These are phyloP conservation scores for Phytophthora podocarpi DNA, from an alignment of 352 stramenopile species.

Conservation along the genomic window DNA sequence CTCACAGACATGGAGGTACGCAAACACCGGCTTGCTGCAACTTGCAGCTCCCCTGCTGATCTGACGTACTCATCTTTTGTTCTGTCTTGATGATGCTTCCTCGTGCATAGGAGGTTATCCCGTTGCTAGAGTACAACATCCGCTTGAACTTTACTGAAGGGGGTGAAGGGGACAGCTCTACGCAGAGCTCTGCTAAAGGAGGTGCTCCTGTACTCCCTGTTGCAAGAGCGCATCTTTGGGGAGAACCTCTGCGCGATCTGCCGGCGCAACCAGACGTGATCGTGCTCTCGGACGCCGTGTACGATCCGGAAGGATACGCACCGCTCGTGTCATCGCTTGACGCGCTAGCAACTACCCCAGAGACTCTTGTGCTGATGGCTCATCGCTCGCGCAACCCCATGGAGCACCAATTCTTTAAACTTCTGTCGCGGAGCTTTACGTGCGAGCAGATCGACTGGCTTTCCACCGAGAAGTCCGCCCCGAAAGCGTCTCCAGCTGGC, in stretches of 20 bases:
- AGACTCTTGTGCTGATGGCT: conserved; percentile 73
- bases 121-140: conserved; percentile 82
- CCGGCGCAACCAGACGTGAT: conserved; percentile 60
- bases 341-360: conserved; percentile 34
- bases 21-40: conserved; percentile 17
- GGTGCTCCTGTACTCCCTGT: conserved; percentile 11
- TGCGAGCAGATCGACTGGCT: conserved; percentile 57
- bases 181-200: conserved; percentile 20
- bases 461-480: conserved; percentile 22
- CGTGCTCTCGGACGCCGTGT: conserved; percentile 82
- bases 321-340: conserved; percentile 67
- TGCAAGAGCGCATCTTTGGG: conserved; percentile 64
- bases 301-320: conserved; percentile 75
- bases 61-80: conserved; percentile 19
- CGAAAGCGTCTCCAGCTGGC: conserved; percentile 15
- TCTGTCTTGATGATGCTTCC: conserved; percentile 14
- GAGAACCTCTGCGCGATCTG: conserved; percentile 43
- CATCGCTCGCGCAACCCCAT: conserved; percentile 80
- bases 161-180: background rate
- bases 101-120: conserved; percentile 57
- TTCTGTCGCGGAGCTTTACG: conserved; percentile 50
- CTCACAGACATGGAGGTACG: conserved; percentile 74
- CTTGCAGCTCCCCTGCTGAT: conserved; percentile 4
- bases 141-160: conserved; percentile 53
- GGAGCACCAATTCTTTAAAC: conserved; percentile 83